Percentiles rank a stretch among this genome's conserved stretches.
Conservation (phyloP, 2,329 filamentous ascomycete species). For the Colletotrichum lupini region DNA sequence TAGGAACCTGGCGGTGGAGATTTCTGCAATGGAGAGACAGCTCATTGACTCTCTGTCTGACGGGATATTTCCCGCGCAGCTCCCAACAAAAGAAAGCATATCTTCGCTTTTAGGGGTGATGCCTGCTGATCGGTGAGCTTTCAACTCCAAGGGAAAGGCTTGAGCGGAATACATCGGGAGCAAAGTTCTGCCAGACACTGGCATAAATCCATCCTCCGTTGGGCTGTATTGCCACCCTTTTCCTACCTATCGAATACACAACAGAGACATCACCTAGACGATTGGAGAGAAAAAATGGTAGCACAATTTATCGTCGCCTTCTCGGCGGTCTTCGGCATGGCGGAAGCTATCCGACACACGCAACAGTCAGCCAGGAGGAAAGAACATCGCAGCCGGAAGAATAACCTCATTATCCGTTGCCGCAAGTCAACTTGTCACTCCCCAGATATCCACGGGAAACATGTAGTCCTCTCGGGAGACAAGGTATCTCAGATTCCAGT, state of each 20-base stretch:
- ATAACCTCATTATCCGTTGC: neutral
- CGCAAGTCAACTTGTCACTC: neutral
- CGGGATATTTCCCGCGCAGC: constrained; percentile 7
- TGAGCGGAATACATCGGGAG: neutral
- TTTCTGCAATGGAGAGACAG: constrained; percentile 17
- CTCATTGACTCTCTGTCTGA: constrained; percentile 11
- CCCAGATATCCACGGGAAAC: neutral
- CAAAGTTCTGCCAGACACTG: neutral
- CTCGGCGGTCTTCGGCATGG: neutral
- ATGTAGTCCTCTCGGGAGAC: neutral
- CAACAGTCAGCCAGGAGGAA: neutral
- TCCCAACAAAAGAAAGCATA: constrained; percentile 29
- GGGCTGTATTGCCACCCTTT: neutral
- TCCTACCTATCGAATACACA: neutral
- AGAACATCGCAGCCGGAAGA: neutral
- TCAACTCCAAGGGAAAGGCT: neutral
- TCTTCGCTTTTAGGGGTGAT: neutral
- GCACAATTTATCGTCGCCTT: neutral
- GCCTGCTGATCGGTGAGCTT: neutral
- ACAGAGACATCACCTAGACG: neutral
- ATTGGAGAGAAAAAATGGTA: neutral
- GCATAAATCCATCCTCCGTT: neutral
- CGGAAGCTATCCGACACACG: neutral
- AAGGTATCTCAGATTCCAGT: neutral
- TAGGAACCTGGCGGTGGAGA: neutral